Percentiles rank a stretch among this genome's conserved stretches.
Conservation (phyloP, 73 alveolate species). For the Halteria grandinella region DNA sequence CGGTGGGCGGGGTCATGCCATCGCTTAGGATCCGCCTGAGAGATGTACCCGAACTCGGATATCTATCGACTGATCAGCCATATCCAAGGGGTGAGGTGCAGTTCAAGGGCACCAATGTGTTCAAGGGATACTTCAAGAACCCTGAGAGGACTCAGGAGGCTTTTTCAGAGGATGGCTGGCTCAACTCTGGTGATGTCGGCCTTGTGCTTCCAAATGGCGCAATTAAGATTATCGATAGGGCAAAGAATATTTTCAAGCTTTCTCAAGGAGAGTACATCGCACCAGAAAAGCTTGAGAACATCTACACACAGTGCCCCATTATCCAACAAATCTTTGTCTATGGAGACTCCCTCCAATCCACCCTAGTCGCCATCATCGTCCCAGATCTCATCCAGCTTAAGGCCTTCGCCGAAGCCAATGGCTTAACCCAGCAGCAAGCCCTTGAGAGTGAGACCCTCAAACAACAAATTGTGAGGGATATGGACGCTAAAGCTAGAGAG, state of each 20-base stretch:
- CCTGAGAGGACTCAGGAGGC: slow-evolving; percentile 76
- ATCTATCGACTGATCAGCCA: slow-evolving; percentile 74
- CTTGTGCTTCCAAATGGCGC: slow-evolving; percentile 71
- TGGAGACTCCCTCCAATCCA: slow-evolving; percentile 82
- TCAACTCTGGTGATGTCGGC: slow-evolving; percentile 86
- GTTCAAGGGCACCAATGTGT: slow-evolving; percentile 71
- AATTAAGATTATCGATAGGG: slow-evolving; percentile 83
- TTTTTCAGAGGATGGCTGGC: slow-evolving; percentile 82
- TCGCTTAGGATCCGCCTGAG: slow-evolving; percentile 65
- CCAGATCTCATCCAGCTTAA: slow-evolving; percentile 69
- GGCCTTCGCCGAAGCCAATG: slow-evolving; percentile 51
- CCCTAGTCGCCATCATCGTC: slow-evolving; percentile 78
- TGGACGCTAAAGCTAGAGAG: slow-evolving; percentile 28
- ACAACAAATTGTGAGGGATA: background rate
- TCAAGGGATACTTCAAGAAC: slow-evolving; percentile 80
- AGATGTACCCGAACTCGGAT: slow-evolving; percentile 89
- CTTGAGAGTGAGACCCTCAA: background rate
- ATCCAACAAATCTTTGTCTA: slow-evolving; percentile 70
- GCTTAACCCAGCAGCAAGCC: background rate
- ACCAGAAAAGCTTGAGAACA: slow-evolving; percentile 82
- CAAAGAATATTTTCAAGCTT: slow-evolving; percentile 81
- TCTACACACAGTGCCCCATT: slow-evolving; percentile 55
- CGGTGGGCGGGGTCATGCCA: slow-evolving; percentile 73
- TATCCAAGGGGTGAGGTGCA: slow-evolving; percentile 81
- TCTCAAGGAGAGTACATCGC: slow-evolving; percentile 91